Evolutionary conservation across 345 rosid species (phyloP).

Genomic region (Reutealis trisperma): DNA sequence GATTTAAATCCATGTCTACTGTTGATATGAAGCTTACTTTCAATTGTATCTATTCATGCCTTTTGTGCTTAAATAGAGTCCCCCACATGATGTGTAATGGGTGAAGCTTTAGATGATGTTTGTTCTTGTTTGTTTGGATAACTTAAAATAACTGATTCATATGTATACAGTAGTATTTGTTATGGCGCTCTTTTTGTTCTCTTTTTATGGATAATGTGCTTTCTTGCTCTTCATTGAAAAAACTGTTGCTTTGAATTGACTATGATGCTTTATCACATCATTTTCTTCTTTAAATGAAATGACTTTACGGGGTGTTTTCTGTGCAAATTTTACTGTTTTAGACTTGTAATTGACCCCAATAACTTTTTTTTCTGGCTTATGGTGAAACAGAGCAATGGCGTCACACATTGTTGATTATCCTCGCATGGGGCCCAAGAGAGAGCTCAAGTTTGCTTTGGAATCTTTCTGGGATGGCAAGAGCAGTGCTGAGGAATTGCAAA

Average conservation of each 20-base stretch:
- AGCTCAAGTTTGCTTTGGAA: slow-evolving; percentile 96
- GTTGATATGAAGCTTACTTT: background rate
- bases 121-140: background rate
- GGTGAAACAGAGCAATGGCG: slow-evolving; percentile 62
- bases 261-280: background rate
- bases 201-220: background rate
- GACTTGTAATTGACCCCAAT: slow-evolving; percentile 3
- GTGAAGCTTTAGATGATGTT: background rate
- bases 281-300: background rate
- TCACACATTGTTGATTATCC: slow-evolving; percentile 99
- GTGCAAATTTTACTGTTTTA: background rate
- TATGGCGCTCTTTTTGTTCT: background rate
- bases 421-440: slow-evolving; percentile 99
- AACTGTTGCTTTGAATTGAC: background rate
- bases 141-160: background rate
- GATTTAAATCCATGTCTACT: background rate
- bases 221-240: background rate
- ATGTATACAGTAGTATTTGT: background rate
- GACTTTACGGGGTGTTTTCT: background rate
- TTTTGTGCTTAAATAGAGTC: background rate
- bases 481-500: slow-evolving; percentile 79
- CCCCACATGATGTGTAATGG: too few relatives aligned
- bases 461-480: slow-evolving; percentile 99
- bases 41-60: background rate
- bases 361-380: slow-evolving; percentile 12